Percentiles rank a stretch among this genome's conserved stretches.
phyloP scores from a whole-genome alignment of 2,329 filamentous ascomycete species.

The Cadophora malorum region DNA sequence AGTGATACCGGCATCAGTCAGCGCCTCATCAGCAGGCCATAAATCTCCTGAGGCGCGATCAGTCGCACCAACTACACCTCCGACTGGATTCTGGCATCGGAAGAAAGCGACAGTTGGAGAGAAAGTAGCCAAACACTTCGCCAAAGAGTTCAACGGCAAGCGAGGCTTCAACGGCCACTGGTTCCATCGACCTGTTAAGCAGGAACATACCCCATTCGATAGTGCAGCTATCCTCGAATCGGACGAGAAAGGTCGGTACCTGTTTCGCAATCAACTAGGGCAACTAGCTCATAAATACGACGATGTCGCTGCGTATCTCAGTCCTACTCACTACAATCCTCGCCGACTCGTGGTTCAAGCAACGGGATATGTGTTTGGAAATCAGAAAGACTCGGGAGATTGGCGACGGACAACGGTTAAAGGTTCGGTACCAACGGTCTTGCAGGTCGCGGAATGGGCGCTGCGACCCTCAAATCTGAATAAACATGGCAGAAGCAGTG shows the following conservation, averaged over 20 bases:
- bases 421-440: slow-evolving; percentile 35
- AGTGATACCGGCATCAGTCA: background rate
- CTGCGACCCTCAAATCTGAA: slow-evolving; percentile 33
- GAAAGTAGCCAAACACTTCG: slow-evolving; percentile 4
- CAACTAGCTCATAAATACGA: slow-evolving; percentile 36
- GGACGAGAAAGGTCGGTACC: slow-evolving; percentile 26
- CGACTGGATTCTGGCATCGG: no score
- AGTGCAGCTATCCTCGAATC: slow-evolving; percentile 23
- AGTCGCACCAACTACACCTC: no score
- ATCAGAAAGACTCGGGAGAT: slow-evolving; percentile 31
- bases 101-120: slow-evolving; percentile 1
- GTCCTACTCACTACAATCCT: slow-evolving; percentile 38
- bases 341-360: slow-evolving; percentile 39
- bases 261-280: slow-evolving; percentile 37
- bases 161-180: slow-evolving; percentile 23
- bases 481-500: slow-evolving; percentile 23
- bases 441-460: slow-evolving; percentile 35
- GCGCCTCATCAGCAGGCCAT: background rate
- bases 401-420: slow-evolving; percentile 37
- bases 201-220: slow-evolving; percentile 21
- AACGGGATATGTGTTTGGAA: slow-evolving; percentile 29
- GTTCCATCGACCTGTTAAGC: slow-evolving; percentile 23
- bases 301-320: slow-evolving; percentile 41
- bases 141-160: slow-evolving; percentile 23
- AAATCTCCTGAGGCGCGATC: background rate